A percentile compares a stretch with the other conserved stretches of the same genome.
Evolutionary conservation across 352 stramenopile species (phyloP).

Genomic region (Phytophthora pluvialis): DNA sequence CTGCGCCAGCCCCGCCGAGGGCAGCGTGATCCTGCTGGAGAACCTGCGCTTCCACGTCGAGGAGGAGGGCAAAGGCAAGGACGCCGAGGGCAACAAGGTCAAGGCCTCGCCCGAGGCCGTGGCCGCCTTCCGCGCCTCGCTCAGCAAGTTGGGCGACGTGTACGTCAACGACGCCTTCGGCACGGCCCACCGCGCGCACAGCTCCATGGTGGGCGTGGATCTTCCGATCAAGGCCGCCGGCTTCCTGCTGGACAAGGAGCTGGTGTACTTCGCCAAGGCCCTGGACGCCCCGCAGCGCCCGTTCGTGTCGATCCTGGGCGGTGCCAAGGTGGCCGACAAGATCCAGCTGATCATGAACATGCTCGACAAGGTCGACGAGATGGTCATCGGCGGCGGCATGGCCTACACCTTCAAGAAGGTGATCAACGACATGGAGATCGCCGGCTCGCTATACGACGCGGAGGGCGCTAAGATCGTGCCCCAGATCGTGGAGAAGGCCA

Average conservation of each 20-base stretch:
- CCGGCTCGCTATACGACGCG: conserved; percentile 93
- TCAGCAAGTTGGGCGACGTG: conserved; percentile 93
- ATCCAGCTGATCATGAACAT: conserved; percentile 99
- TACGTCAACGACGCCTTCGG: conserved; percentile 99
- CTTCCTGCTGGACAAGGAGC: conserved; percentile 99
- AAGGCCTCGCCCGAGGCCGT: conserved; percentile 94
- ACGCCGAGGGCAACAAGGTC: conserved; percentile 84
- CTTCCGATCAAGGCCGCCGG: conserved; percentile 91
- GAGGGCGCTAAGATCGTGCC: conserved; percentile 87
- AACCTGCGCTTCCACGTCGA: conserved; percentile 99
- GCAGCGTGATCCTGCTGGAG: conserved; percentile 96
- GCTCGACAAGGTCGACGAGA: conserved; percentile 98
- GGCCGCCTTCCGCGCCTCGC: conserved; percentile 91
- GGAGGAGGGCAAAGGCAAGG: conserved; percentile 93
- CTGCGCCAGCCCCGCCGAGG: conserved; percentile 67
- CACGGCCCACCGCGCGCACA: conserved; percentile 98
- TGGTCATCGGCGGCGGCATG: conserved; percentile 99
- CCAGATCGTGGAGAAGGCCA: conserved; percentile 97
- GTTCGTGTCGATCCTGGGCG: conserved; percentile 98
- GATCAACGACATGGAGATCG: conserved; percentile 96
- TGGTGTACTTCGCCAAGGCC: conserved; percentile 99
- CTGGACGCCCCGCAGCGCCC: conserved; percentile 97
- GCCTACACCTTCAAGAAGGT: conserved; percentile 99
- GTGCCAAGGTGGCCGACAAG: conserved; percentile 99
- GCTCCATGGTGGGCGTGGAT: conserved; percentile 97